Percentiles rank a stretch among this genome's conserved stretches.
phyloP scores from a whole-genome alignment of 2,329 filamentous ascomycete species.

The Chrysosporium keratinophilum region DNA sequence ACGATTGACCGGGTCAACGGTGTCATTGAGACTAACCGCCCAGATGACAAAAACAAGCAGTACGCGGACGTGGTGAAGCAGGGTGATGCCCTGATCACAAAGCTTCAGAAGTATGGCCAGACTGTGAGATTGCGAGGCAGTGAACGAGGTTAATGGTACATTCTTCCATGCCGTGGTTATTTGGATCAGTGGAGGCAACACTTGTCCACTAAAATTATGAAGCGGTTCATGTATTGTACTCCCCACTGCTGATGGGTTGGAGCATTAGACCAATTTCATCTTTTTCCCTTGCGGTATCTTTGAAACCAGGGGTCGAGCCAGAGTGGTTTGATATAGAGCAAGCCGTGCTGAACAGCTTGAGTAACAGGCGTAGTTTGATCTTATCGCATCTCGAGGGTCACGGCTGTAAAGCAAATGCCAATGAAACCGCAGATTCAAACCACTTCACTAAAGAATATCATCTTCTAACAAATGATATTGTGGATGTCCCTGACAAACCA shows the following conservation, averaged over 20 bases:
- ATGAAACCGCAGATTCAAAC: too few species aligned
- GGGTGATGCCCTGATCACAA: constrained; percentile 94
- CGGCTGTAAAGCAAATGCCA: too few species aligned
- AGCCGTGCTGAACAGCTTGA: too few species aligned
- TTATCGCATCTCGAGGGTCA: too few species aligned
- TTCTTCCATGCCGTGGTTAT: background rate
- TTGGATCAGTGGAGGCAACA: background rate
- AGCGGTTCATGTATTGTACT: constrained; percentile 2
- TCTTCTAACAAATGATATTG: too few species aligned
- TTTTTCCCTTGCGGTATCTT: background rate
- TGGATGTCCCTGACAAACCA: background rate
- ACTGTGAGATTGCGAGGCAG: constrained; percentile 88
- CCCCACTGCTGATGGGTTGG: background rate
- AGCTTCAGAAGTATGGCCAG: constrained; percentile 98
- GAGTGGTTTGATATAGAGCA: too few species aligned
- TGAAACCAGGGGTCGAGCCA: too few species aligned
- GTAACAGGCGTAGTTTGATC: too few species aligned
- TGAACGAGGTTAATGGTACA: constrained; percentile 59
- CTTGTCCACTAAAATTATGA: background rate
- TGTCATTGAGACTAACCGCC: constrained; percentile 94
- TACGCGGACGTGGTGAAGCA: constrained; percentile 97
- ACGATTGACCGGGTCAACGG: constrained; percentile 95
- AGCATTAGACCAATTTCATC: background rate
- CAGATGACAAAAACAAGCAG: constrained; percentile 99
- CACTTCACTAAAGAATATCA: too few species aligned